Evolutionary conservation across 371 early-diverging fungal genomes (phyloP).

Genomic region (Mortierella sp.): DNA sequence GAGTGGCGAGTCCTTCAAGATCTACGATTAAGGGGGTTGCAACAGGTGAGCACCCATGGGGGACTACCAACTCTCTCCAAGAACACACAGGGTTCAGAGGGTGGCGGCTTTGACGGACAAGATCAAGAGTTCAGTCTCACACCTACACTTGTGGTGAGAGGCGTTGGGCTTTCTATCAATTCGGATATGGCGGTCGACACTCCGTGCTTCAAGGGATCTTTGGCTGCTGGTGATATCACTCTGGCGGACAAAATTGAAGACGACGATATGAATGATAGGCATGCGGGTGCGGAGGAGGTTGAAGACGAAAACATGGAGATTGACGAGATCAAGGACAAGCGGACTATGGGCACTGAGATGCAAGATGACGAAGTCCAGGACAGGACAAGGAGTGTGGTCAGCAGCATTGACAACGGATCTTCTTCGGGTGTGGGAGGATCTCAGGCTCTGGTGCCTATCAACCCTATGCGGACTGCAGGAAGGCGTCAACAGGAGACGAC

Average conservation of each 20-base stretch:
- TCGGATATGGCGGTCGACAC: background rate
- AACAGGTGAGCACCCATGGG: background rate
- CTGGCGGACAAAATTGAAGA: background rate
- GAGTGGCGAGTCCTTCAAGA: background rate
- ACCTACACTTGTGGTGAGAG: background rate
- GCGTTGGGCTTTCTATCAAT: background rate
- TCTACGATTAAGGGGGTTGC: background rate
- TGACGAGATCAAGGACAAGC: background rate
- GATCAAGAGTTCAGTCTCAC: background rate
- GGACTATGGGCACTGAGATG: background rate
- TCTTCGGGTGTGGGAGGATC: background rate
- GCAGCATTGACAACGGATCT: conserved; percentile 2
- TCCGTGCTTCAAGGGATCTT: background rate
- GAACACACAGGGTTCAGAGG: conserved; percentile 36
- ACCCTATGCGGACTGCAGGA: background rate
- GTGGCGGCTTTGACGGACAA: background rate
- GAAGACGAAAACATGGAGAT: background rate
- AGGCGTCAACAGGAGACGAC: background rate
- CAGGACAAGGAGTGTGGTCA: background rate
- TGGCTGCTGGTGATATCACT: background rate
- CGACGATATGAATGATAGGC: background rate
- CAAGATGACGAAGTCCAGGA: background rate
- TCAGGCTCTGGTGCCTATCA: background rate
- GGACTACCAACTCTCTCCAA: background rate
- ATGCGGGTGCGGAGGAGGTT: background rate